These are phyloP conservation scores for Myriosclerotinia duriaeana DNA, from an alignment of 2,329 filamentous ascomycete species.

Conservation along the genomic window DNA sequence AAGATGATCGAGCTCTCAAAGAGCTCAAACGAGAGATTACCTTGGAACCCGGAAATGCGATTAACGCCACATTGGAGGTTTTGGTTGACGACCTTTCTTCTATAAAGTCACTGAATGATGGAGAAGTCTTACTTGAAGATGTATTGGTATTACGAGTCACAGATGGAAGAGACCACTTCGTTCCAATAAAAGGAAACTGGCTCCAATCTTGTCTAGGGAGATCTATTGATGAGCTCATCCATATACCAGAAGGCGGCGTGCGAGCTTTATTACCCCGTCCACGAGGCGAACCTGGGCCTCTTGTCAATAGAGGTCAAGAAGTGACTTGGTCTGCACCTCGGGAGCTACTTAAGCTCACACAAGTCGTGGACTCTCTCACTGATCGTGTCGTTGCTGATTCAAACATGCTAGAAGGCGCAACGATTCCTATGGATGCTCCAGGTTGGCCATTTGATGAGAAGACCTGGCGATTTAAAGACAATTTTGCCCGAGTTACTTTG, in stretches of 20 bases:
- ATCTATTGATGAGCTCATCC: constrained; percentile 83
- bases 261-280: constrained; percentile 47
- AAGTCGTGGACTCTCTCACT: constrained; percentile 63
- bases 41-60: constrained; percentile 81
- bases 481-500: constrained; percentile 38
- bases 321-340: constrained; percentile 79
- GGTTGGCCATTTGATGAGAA: constrained; percentile 59
- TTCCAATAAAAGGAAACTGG: constrained; percentile 78
- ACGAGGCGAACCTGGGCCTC: constrained; percentile 16
- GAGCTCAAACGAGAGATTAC: constrained; percentile 50
- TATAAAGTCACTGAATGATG: constrained; percentile 70
- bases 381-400: constrained; percentile 60
- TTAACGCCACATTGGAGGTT: constrained; percentile 66
- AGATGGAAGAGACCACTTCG: constrained; percentile 86
- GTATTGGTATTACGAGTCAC: constrained; percentile 82
- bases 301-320: constrained; percentile 48
- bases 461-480: constrained; percentile 42
- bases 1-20: constrained; percentile 29
- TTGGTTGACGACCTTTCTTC: constrained; percentile 63
- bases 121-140: constrained; percentile 68
- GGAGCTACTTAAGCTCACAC: constrained; percentile 86
- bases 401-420: constrained; percentile 57
- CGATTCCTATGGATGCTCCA: constrained; percentile 51
- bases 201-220: constrained; percentile 78
- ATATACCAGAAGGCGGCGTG: constrained; percentile 81